Conservation (phyloP, 352 stramenopile species). For the Paralagenidium karlingii region DNA sequence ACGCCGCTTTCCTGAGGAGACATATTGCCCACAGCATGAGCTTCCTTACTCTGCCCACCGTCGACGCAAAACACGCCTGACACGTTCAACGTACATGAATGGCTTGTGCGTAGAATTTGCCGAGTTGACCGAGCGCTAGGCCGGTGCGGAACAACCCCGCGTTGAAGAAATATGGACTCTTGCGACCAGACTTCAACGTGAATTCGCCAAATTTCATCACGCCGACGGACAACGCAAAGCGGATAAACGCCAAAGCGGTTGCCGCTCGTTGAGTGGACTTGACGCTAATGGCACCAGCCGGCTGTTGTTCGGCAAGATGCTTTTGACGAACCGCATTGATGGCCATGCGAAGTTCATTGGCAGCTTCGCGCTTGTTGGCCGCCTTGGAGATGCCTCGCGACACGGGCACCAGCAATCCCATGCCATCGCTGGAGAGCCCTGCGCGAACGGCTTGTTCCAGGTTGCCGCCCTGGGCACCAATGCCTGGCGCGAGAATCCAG, state of each 20-base stretch:
- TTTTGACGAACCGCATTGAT: conserved; percentile 89
- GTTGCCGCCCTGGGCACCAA: conserved; percentile 89
- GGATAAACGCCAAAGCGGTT: conserved; percentile 85
- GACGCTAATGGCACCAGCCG: conserved; percentile 4
- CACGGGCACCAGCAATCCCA: conserved; percentile 93
- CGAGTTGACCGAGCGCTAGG: conserved; percentile 84
- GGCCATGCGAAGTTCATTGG: conserved; percentile 82
- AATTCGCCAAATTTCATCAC: conserved; percentile 98
- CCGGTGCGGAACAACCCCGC: conserved; percentile 94
- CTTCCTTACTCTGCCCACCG: neutral
- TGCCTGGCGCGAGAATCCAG: conserved; percentile 97
- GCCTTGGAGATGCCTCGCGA: conserved; percentile 94
- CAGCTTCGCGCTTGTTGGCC: conserved; percentile 77
- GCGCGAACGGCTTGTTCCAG: conserved; percentile 82
- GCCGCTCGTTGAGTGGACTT: neutral
- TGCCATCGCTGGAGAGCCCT: conserved; percentile 73
- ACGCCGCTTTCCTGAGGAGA: conserved; percentile 63
- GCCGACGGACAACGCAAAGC: conserved; percentile 90
- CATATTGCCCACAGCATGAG: conserved; percentile 5
- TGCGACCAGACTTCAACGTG: conserved; percentile 95
- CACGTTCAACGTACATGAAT: conserved; percentile 65
- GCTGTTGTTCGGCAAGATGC: too few relatives aligned
- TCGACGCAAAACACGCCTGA: conserved; percentile 1
- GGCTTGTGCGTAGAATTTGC: conserved; percentile 89
- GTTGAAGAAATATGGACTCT: conserved; percentile 99